Evolutionary conservation across 208 protist genomes (phyloP).

Genomic region (Vickermania ingenoplastis): DNA sequence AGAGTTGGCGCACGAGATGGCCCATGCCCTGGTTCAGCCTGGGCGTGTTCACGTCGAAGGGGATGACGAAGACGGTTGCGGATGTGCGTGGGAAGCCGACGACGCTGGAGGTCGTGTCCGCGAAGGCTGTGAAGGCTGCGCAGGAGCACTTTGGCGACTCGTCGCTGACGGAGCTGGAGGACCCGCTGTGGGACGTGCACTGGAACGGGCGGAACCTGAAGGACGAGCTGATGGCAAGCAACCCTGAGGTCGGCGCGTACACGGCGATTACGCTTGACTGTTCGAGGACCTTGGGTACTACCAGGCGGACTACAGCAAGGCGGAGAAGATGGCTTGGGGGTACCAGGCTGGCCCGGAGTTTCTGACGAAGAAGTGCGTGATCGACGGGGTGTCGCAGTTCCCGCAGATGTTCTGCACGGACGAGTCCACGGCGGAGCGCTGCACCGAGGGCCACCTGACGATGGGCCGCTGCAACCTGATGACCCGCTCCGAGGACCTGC

Average conservation of each 20-base stretch:
- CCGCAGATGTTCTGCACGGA: constrained; percentile 27
- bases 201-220: constrained; percentile 24
- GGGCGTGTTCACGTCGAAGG: constrained; percentile 2
- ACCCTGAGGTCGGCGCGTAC: constrained; percentile 10
- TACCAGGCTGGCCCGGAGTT: constrained; percentile 15
- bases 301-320: constrained; percentile 14
- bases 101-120: constrained; percentile 1
- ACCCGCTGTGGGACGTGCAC: constrained; percentile 16
- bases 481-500: constrained; percentile 51
- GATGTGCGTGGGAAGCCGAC: constrained; percentile 8
- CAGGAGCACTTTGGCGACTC: constrained; percentile 6
- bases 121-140: constrained; percentile 2
- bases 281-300: constrained; percentile 29
- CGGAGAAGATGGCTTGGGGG: constrained; percentile 21
- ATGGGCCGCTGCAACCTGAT: constrained; percentile 20
- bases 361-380: constrained; percentile 14
- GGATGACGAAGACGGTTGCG: constrained; percentile 3
- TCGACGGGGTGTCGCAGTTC: constrained; percentile 9
- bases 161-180: constrained; percentile 21
- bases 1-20: constrained; percentile 23
- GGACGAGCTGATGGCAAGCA: constrained; percentile 22
- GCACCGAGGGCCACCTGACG: constrained; percentile 20
- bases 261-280: constrained; percentile 21
- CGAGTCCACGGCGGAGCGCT: constrained; percentile 1
- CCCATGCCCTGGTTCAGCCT: constrained; percentile 28